Evolutionary conservation across 2,329 filamentous ascomycete species (phyloP).

Genomic region (Cadophora luteo-olivacea): DNA sequence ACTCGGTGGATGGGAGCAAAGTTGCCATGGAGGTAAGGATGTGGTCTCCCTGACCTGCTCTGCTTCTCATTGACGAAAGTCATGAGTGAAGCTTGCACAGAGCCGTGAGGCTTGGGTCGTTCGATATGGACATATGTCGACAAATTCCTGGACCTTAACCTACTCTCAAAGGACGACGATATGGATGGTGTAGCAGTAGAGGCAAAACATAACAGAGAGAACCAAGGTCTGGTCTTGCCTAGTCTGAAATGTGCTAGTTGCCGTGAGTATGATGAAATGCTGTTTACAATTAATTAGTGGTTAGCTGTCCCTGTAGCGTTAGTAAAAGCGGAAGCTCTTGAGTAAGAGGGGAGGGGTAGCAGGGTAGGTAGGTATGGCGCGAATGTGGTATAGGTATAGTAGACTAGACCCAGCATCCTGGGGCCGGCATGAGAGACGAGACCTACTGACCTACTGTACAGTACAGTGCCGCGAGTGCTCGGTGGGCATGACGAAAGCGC

Average conservation of each 20-base stretch:
- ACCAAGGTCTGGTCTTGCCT: background rate
- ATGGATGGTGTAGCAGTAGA: background rate
- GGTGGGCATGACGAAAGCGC: slow-evolving; percentile 1
- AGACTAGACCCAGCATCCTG: background rate
- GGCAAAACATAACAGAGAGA: background rate
- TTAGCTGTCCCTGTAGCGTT: background rate
- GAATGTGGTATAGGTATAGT: background rate
- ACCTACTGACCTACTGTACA: no score
- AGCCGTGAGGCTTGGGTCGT: slow-evolving; percentile 31
- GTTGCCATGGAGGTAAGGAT: slow-evolving; percentile 67
- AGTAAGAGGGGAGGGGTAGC: background rate
- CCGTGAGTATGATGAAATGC: slow-evolving; percentile 12
- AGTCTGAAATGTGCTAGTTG: background rate
- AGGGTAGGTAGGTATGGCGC: background rate
- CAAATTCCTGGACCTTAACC: background rate
- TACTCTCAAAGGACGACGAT: background rate
- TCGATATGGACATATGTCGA: slow-evolving; percentile 22
- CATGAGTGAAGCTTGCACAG: slow-evolving; percentile 33
- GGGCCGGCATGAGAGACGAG: no score
- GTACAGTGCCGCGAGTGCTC: no score
- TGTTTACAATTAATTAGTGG: background rate
- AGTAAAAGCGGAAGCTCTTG: background rate
- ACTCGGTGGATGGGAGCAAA: slow-evolving; percentile 70
- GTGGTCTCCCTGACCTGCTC: slow-evolving; percentile 35
- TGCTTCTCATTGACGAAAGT: slow-evolving; percentile 36